Evolutionary conservation across 2,329 filamentous ascomycete species (phyloP), one percentile per base, ranked within the genome.

Genomic region (Aspergillus aculeatinus): DNA sequence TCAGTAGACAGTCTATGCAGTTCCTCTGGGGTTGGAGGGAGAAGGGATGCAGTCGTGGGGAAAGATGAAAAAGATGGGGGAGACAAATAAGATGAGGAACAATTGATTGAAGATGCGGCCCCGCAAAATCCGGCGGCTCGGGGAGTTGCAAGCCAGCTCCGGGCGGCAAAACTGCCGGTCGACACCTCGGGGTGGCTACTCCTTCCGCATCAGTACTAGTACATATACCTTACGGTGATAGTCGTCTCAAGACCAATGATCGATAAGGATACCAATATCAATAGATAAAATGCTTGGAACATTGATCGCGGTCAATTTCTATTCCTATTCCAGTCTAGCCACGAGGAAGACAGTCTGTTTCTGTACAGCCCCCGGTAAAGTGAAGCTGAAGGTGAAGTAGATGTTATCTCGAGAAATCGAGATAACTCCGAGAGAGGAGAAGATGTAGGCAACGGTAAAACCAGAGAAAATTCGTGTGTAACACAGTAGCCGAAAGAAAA

Each of bases 131-230:
- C 62, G 63, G 60, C 58, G 59, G 48, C 60, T 63, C 67, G 67
- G 66, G 66, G 67, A 69, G 65, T 47, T 54, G 55, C 5, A 35
- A 44, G 7, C 44, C 47, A 61, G 51, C 67, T 69, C 67, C 67
- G 67, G 60, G 19, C 19, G 52, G 54, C 21, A 47, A 39, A 27
- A 19, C 44, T 23, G 47, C 47, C 21, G 54, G 49, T 16, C 47
- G 19, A 27, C 27, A 12, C 16, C 21, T 23, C n/a, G 48, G 31
- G 48, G 29, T 21, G 25, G 25, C 55, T 33, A 57, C 48, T 42
- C 31, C 35, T 16, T 25, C 12, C 9, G 35, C 39, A 42, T 25
- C 16, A 10, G 27, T 27, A 42, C 23, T 50, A 50, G 48, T 31
- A 31, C 6, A 44, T n/a, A 42, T 12, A 42, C 16, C 39, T n/a